Evolutionary conservation across 1,139 yeast species (phyloP).

Genomic region (Nakaseomyces kungkrabaensis): DNA sequence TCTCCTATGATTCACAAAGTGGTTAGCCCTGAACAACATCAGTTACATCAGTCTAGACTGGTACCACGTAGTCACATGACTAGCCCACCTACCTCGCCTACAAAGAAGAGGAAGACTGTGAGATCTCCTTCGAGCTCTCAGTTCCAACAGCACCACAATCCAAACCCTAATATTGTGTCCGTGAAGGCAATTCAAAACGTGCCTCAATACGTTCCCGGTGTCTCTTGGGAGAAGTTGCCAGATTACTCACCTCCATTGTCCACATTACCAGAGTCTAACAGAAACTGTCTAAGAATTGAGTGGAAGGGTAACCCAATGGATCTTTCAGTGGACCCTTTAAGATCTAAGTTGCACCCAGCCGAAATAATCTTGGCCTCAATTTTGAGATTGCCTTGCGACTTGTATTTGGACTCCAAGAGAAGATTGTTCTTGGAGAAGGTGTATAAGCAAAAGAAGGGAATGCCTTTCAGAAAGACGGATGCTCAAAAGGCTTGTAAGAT

Average conservation of each 20-base stretch:
- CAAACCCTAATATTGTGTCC: conserved; percentile 3
- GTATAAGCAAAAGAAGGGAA: conserved; percentile 56
- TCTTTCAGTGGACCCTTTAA: conserved; percentile 64
- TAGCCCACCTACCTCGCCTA: conserved; percentile 1
- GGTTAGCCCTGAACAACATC: neutral
- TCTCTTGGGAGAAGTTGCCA: conserved; percentile 50
- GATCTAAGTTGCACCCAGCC: conserved; percentile 73
- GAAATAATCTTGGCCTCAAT: conserved; percentile 81
- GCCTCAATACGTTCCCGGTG: conserved; percentile 28
- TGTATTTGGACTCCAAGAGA: conserved; percentile 86
- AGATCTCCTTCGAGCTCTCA: conserved; percentile 8
- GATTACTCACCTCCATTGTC: conserved; percentile 69
- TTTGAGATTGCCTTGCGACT: conserved; percentile 77
- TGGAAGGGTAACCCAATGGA: conserved; percentile 99
- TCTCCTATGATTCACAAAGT: neutral
- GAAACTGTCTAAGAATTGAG: conserved; percentile 67
- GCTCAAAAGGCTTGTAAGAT: conserved; percentile 96
- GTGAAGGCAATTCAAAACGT: conserved; percentile 5
- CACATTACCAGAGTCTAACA: conserved; percentile 51
- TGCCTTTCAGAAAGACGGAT: conserved; percentile 92
- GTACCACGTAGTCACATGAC: neutral
- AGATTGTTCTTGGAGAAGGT: conserved; percentile 85
- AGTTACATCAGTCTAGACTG: neutral
- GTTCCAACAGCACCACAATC: conserved; percentile 4
- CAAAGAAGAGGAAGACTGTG: conserved; percentile 6